These are phyloP conservation scores for Aureobasidium subglaciale DNA, from an alignment of 2,329 filamentous ascomycete genomes.

Conservation along the genomic window DNA sequence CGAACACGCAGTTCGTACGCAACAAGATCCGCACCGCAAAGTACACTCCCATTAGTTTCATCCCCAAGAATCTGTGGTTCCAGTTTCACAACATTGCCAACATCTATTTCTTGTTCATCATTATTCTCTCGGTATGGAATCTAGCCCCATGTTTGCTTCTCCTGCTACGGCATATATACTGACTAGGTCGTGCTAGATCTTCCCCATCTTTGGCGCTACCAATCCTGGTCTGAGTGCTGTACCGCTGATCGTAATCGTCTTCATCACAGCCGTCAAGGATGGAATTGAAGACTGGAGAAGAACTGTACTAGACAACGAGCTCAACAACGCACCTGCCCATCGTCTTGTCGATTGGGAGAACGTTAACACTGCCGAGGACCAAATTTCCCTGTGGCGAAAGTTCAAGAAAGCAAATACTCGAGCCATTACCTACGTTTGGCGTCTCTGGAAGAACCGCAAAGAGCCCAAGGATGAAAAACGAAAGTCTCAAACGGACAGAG, in stretches of 20 bases:
- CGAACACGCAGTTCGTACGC: conserved; percentile 62
- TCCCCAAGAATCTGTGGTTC: conserved; percentile 95
- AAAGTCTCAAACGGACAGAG: conserved; percentile 44
- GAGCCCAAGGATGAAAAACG: conserved; percentile 38
- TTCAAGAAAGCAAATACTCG: conserved; percentile 82
- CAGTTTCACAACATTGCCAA: conserved; percentile 99
- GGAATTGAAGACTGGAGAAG: conserved; percentile 91
- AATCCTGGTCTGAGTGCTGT: conserved; percentile 88
- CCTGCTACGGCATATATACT: conserved; percentile 5
- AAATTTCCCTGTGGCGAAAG: conserved; percentile 75
- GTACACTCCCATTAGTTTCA: conserved; percentile 89
- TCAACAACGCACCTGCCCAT: conserved; percentile 95
- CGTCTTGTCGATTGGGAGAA: conserved; percentile 83
- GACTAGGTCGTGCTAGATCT: conserved; percentile 56
- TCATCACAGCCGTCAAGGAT: conserved; percentile 86
- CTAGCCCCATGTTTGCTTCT: neutral
- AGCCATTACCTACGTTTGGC: conserved; percentile 50
- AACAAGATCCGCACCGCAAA: conserved; percentile 99
- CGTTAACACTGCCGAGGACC: conserved; percentile 84
- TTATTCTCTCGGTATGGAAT: conserved; percentile 79
- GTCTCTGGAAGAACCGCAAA: conserved; percentile 35
- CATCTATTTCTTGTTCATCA: conserved; percentile 94
- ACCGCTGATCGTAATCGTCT: conserved; percentile 85
- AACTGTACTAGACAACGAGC: conserved; percentile 81
- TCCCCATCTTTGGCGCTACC: conserved; percentile 86